Conservation (phyloP, 78 protist genomes). For the Bodo saltans region DNA sequence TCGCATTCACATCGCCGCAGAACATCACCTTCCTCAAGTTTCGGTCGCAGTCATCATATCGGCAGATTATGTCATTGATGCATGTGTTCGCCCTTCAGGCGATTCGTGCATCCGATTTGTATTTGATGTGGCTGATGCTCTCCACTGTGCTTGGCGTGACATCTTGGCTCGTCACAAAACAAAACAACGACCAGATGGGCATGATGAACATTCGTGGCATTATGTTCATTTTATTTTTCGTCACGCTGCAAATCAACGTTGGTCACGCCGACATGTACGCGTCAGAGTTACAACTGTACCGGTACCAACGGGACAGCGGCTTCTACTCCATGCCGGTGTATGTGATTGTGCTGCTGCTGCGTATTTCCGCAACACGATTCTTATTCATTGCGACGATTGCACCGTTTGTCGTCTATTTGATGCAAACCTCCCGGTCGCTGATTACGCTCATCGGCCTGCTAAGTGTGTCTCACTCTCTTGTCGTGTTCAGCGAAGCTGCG, state of each 20-base stretch:
- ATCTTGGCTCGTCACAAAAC: not conserved
- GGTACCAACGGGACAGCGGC: not conserved
- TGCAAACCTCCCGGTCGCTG: not conserved
- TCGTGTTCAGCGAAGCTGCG: not conserved
- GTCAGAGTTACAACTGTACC: not conserved
- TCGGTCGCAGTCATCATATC: too few species aligned
- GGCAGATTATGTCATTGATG: too few species aligned
- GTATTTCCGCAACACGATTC: not conserved
- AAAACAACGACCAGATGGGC: not conserved
- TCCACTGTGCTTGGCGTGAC: too few species aligned
- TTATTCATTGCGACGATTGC: not conserved
- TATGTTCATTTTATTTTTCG: not conserved
- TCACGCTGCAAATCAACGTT: not conserved
- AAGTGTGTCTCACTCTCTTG: not conserved
- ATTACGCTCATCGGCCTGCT: not conserved
- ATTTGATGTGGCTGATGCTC: too few species aligned
- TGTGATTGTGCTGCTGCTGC: not conserved
- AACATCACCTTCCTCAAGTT: too few species aligned
- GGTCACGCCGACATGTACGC: not conserved
- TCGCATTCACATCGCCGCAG: too few species aligned
- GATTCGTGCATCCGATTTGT: too few species aligned
- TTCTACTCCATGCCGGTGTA: not conserved
- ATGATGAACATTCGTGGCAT: not conserved
- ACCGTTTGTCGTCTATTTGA: not conserved
- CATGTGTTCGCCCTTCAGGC: too few species aligned